phyloP scores from a whole-genome alignment of 2,329 filamentous ascomycete species.

The Kalmusia sp. region DNA sequence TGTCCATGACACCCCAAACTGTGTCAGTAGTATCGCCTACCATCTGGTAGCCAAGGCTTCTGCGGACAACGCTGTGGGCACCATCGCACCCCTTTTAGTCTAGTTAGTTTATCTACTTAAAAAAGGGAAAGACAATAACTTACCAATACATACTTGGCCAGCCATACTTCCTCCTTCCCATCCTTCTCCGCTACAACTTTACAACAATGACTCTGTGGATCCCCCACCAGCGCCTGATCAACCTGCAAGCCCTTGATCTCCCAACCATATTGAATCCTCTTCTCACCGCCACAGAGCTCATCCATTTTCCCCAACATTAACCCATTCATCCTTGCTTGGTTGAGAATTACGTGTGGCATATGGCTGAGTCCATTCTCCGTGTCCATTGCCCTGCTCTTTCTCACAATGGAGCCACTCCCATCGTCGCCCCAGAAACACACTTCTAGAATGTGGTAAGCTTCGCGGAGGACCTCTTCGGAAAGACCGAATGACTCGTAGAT shows the following conservation, averaged over 20 bases:
- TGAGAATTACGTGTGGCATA: slow-evolving; percentile 72
- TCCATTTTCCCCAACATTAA: slow-evolving; percentile 63
- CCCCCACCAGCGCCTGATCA: slow-evolving; percentile 49
- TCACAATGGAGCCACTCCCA: slow-evolving; percentile 47
- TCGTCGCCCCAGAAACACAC: slow-evolving; percentile 57
- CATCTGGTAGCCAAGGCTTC: slow-evolving; percentile 63
- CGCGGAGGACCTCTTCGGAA: slow-evolving; percentile 66
- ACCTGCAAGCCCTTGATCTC: slow-evolving; percentile 60
- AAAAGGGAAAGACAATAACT: slow-evolving; percentile 7
- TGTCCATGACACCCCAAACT: slow-evolving; percentile 65
- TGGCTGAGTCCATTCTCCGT: slow-evolving; percentile 66
- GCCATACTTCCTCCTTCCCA: slow-evolving; percentile 35
- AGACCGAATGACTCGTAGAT: slow-evolving; percentile 77
- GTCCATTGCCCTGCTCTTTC: slow-evolving; percentile 57
- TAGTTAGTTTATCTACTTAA: slow-evolving; percentile 29
- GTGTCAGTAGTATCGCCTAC: slow-evolving; percentile 64
- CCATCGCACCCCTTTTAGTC: slow-evolving; percentile 56
- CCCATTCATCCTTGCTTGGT: slow-evolving; percentile 73
- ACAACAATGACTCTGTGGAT: slow-evolving; percentile 38
- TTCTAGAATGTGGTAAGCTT: slow-evolving; percentile 72
- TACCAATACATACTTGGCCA: slow-evolving; percentile 49
- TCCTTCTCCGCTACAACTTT: slow-evolving; percentile 42
- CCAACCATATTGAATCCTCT: slow-evolving; percentile 63
- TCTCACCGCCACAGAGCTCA: slow-evolving; percentile 40
- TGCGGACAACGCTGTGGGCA: slow-evolving; percentile 61